These are phyloP conservation scores for Eucalyptus dawsonii DNA, from an alignment of 345 rosid species.

Conservation along the genomic window DNA sequence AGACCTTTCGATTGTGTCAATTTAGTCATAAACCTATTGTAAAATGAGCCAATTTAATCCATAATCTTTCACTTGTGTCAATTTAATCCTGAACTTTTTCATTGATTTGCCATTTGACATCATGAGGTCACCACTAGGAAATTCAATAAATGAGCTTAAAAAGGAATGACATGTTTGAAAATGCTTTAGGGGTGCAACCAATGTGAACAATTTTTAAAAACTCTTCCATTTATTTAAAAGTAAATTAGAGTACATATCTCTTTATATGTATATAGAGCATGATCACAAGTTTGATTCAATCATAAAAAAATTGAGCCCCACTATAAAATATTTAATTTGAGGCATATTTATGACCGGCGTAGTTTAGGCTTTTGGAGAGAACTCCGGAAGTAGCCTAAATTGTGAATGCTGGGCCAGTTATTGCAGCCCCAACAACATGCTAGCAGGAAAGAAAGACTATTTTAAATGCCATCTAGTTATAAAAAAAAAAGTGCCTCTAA, in stretches of 20 bases:
- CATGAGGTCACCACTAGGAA: not conserved
- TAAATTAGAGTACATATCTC: not conserved
- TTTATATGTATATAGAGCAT: not conserved
- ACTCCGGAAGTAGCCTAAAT: not conserved
- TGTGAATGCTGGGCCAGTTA: not conserved
- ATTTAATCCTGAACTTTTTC: not conserved
- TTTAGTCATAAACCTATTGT: not conserved
- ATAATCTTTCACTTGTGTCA: accelerated
- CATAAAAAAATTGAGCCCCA: not conserved
- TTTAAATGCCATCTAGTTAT: not conserved
- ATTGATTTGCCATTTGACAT: accelerated
- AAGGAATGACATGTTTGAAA: not conserved
- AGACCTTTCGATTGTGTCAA: accelerated
- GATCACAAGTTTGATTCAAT: not conserved
- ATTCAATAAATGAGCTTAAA: not conserved
- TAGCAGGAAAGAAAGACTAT: not conserved
- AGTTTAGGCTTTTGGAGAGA: not conserved
- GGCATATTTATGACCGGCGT: not conserved
- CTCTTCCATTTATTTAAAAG: not conserved
- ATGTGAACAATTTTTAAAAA: not conserved
- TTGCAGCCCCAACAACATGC: not conserved
- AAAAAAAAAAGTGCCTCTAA: not conserved
- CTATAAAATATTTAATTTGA: not conserved
- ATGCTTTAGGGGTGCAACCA: not conserved
- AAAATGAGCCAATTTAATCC: too few species aligned